A percentile compares a stretch with the other conserved stretches of the same genome.
Conservation (phyloP, 176 grass and related monocot species). For the Microstegium vimineum region DNA sequence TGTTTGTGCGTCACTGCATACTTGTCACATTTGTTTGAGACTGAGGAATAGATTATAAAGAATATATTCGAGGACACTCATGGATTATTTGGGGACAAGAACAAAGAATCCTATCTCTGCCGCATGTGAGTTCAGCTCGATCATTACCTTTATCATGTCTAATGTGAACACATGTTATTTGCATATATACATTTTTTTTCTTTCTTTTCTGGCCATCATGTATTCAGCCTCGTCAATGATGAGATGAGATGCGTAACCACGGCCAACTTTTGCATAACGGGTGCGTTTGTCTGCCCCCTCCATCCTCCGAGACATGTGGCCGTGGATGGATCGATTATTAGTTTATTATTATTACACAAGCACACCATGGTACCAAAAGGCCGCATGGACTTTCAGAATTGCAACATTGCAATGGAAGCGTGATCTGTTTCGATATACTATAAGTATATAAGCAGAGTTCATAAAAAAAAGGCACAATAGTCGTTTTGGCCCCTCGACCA, state of each 20-base stretch:
- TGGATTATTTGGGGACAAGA: neutral
- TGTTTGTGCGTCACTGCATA: neutral
- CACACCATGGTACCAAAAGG: too few relatives aligned
- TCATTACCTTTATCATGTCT: neutral
- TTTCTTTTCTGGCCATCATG: neutral
- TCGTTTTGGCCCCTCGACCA: too few relatives aligned
- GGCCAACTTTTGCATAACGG: neutral
- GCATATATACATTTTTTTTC: neutral
- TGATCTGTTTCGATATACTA: too few relatives aligned
- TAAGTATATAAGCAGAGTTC: too few relatives aligned
- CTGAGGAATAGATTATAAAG: too few relatives aligned
- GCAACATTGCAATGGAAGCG: too few relatives aligned
- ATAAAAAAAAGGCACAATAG: too few relatives aligned
- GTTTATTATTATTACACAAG: too few relatives aligned
- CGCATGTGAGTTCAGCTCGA: neutral
- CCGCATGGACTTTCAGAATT: too few relatives aligned
- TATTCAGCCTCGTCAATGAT: neutral
- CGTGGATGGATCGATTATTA: too few relatives aligned
- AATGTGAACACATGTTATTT: neutral
- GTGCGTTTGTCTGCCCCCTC: neutral
- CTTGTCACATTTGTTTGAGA: neutral
- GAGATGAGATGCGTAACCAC: neutral
- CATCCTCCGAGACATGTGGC: neutral
- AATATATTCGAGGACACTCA: neutral
- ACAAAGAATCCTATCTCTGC: conserved; percentile 5